Evolutionary conservation across 164 flowering plant genomes (phyloP).

Genomic region (Tetracentron sinense): DNA sequence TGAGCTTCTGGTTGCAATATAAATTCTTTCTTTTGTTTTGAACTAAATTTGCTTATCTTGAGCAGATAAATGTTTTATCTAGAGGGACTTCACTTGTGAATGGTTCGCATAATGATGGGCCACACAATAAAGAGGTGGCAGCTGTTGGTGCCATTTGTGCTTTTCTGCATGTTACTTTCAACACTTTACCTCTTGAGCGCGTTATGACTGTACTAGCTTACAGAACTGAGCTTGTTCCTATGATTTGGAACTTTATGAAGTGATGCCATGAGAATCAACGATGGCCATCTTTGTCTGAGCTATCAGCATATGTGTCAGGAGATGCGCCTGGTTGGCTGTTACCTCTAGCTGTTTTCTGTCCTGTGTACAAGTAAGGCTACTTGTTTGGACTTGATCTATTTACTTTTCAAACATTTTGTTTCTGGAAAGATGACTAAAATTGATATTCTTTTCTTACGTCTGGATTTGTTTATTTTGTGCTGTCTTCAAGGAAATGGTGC

Average conservation of each 20-base stretch:
- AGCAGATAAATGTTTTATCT: conserved; percentile 68
- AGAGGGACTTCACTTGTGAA: conserved; percentile 38
- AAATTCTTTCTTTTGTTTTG: conserved; percentile 8
- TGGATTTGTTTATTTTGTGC: neutral
- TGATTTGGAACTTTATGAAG: conserved; percentile 90
- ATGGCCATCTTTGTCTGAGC: conserved; percentile 68
- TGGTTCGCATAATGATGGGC: conserved; percentile 30
- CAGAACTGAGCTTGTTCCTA: conserved; percentile 83
- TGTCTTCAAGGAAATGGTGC: neutral
- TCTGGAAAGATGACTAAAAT: too few species aligned
- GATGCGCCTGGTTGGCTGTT: conserved; percentile 91
- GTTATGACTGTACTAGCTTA: conserved; percentile 86
- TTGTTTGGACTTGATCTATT: conserved; percentile 4
- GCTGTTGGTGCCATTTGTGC: conserved; percentile 85
- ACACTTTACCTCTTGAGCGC: conserved; percentile 66
- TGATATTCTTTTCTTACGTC: neutral
- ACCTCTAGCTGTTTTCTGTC: conserved; percentile 92
- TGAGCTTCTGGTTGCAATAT: conserved; percentile 1
- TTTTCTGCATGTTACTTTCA: conserved; percentile 73
- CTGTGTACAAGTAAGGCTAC: conserved; percentile 79
- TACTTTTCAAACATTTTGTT: neutral
- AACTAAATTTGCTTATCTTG: conserved; percentile 13
- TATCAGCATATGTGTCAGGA: too few species aligned
- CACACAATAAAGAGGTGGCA: conserved; percentile 49
- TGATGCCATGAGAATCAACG: conserved; percentile 73